Percentiles rank a stretch among this genome's conserved stretches.
These are phyloP conservation scores for Biscogniauxia mediterranea DNA, from an alignment of 2,329 filamentous ascomycete genomes.

Conservation along the genomic window DNA sequence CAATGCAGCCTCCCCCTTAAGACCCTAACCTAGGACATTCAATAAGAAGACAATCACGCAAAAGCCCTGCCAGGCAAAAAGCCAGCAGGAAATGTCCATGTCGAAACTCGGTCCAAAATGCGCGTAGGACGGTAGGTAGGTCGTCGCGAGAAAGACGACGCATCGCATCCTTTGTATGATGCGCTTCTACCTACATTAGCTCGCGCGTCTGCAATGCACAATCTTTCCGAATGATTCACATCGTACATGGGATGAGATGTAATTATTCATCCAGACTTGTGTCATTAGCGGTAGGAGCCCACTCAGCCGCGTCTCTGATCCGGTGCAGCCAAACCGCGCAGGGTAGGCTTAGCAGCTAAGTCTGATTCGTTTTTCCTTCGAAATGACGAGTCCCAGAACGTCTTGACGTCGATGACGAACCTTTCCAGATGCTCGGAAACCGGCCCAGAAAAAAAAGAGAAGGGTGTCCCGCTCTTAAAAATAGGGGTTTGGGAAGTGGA, in stretches of 20 bases:
- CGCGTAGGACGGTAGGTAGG: neutral
- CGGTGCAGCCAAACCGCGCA: neutral
- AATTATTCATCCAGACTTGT: neutral
- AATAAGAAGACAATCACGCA: neutral
- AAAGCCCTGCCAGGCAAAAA: neutral
- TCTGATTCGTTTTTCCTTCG: neutral
- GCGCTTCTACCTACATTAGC: neutral
- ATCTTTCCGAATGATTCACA: conserved; percentile 3
- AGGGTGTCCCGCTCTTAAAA: neutral
- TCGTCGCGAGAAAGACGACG: neutral
- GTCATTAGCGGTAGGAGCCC: neutral
- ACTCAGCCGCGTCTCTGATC: neutral
- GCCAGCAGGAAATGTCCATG: neutral
- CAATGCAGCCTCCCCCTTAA: neutral
- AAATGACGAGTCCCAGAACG: neutral
- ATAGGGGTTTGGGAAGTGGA: neutral
- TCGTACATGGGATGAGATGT: neutral
- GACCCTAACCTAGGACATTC: neutral
- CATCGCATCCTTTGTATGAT: neutral
- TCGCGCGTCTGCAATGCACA: conserved; percentile 2
- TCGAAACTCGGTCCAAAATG: neutral
- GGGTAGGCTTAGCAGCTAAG: neutral
- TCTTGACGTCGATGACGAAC: neutral
- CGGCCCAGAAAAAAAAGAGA: neutral
- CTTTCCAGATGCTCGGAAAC: neutral